These are phyloP conservation scores for Solanum bulbocastanum DNA, from an alignment of 257 asterid genomes.

Conservation along the genomic window DNA sequence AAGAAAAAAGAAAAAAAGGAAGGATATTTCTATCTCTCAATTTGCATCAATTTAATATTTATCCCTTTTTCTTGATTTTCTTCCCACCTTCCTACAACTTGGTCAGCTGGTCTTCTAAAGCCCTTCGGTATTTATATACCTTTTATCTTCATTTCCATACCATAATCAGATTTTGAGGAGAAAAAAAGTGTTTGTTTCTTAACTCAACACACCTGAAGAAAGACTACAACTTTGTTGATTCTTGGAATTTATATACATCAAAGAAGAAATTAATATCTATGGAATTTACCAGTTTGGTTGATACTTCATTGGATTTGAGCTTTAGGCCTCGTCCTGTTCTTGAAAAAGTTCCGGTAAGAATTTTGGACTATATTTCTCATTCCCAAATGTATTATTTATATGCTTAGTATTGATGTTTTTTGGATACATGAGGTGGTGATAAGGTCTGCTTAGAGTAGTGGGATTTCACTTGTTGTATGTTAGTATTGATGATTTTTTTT, in stretches of 20 bases:
- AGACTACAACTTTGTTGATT: not conserved
- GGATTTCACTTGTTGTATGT: not conserved
- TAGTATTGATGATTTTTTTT: not conserved
- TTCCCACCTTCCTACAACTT: not conserved
- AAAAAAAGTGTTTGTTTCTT: not conserved
- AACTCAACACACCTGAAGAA: not conserved
- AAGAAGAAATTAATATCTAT: constrained; percentile 9
- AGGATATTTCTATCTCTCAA: not conserved
- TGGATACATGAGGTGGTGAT: not conserved
- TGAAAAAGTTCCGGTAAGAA: constrained; percentile 35
- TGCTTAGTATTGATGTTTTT: not conserved
- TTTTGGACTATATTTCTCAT: not conserved
- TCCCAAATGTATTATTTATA: not conserved
- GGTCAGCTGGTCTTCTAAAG: not conserved
- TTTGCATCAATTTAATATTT: not conserved
- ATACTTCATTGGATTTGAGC: constrained; percentile 70
- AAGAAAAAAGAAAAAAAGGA: not conserved
- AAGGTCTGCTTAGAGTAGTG: too few relatives aligned
- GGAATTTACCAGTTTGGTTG: constrained; percentile 58
- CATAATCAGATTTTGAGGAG: not conserved
- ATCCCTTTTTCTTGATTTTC: not conserved
- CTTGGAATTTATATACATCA: not conserved
- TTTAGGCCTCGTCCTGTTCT: constrained; percentile 34
- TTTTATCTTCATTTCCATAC: not conserved
- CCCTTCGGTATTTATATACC: not conserved